Conservation (phyloP, 2,329 filamentous ascomycete genomes). For the Meredithiella fracta region DNA sequence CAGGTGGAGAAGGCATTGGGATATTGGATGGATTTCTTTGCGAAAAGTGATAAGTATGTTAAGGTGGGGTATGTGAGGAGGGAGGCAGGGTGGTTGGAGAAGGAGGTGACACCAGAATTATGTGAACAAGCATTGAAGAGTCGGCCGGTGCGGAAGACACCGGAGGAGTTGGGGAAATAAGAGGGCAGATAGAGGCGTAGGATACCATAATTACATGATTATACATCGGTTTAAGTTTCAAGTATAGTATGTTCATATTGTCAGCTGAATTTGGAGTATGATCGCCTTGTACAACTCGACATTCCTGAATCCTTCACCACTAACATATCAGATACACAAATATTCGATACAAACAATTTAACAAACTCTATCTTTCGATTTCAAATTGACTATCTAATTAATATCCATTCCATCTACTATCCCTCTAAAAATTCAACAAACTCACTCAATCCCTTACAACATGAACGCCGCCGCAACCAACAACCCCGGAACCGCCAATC, state of each 20-base stretch:
- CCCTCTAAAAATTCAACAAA: neutral
- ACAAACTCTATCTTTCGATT: neutral
- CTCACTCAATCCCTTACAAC: constrained; percentile 4
- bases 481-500: constrained; percentile 8
- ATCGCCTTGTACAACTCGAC: no score
- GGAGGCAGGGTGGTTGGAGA: constrained; percentile 38
- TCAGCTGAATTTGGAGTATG: no score
- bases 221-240: no score
- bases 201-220: no score
- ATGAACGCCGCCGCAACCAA: constrained; percentile 7
- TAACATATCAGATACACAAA: no score
- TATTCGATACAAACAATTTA: no score
- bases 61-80: constrained; percentile 60
- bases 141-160: constrained; percentile 28
- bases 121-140: constrained; percentile 53
- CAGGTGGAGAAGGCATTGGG: constrained; percentile 51
- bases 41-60: constrained; percentile 62
- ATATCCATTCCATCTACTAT: neutral
- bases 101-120: constrained; percentile 44
- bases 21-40: constrained; percentile 77
- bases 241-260: no score
- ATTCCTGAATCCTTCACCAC: no score
- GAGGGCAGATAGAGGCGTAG: neutral
- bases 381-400: neutral
- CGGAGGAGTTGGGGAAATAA: neutral